Percentiles rank a stretch among this genome's conserved stretches.
phyloP scores from a whole-genome alignment of 192 early-diverging fungal species.

The Gamsiella multidivaricata region DNA sequence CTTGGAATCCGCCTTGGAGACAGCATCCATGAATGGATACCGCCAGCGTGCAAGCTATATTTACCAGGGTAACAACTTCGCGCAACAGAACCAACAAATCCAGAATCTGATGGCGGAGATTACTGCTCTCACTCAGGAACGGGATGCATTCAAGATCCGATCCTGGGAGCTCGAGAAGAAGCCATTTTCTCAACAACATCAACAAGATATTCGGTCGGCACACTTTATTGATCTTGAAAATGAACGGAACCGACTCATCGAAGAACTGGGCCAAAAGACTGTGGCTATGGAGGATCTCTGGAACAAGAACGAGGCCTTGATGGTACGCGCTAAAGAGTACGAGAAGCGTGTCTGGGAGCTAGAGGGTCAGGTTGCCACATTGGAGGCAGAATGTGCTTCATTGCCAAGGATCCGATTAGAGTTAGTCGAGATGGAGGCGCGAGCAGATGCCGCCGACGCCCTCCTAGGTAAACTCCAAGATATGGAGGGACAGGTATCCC shows the following conservation, averaged over 20 bases:
- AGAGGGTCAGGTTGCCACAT: slow-evolving; percentile 23
- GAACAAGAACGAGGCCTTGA: slow-evolving; percentile 51
- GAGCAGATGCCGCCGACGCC: slow-evolving; percentile 36
- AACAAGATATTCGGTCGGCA: slow-evolving; percentile 34
- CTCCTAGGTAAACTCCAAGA: slow-evolving; percentile 42
- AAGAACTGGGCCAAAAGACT: slow-evolving; percentile 42
- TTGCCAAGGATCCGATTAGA: slow-evolving; percentile 31
- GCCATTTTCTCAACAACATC: slow-evolving; percentile 29
- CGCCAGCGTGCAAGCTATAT: slow-evolving; percentile 17
- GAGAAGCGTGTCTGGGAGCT: slow-evolving; percentile 55
- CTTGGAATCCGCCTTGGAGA: slow-evolving; percentile 36
- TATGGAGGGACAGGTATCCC: slow-evolving; percentile 39
- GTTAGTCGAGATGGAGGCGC: slow-evolving; percentile 42
- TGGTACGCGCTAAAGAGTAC: slow-evolving; percentile 48
- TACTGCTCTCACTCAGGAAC: slow-evolving; percentile 23
- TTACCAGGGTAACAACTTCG: neutral
- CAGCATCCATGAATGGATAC: slow-evolving; percentile 23
- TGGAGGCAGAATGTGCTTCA: slow-evolving; percentile 33
- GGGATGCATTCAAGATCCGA: slow-evolving; percentile 43
- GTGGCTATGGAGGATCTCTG: slow-evolving; percentile 52
- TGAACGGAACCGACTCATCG: slow-evolving; percentile 47
- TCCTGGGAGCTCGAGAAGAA: slow-evolving; percentile 50
- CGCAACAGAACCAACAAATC: slow-evolving; percentile 29
- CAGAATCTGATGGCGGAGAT: slow-evolving; percentile 38
- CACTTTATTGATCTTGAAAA: slow-evolving; percentile 49